Evolutionary conservation across 2,329 filamentous ascomycete species (phyloP).

Genomic region (Phialocephala sp.): DNA sequence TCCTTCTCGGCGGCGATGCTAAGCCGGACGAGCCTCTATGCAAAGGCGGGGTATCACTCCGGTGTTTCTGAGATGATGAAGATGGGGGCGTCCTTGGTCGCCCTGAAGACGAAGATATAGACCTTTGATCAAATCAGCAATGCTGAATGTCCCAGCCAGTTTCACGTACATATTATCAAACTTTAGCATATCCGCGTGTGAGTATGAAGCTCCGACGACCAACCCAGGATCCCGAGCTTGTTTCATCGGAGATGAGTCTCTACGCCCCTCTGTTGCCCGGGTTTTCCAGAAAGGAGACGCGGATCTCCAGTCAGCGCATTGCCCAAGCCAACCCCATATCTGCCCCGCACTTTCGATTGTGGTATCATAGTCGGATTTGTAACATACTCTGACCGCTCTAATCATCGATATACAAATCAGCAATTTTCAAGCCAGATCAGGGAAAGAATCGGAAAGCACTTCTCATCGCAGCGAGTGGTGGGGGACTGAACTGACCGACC

Average conservation of each 20-base stretch:
- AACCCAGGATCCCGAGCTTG: constrained; percentile 66
- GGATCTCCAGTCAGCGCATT: constrained; percentile 55
- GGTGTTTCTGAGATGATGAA: constrained; percentile 59
- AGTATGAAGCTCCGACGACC: constrained; percentile 93
- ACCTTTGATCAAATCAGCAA: constrained; percentile 50
- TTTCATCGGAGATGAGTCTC: constrained; percentile 58
- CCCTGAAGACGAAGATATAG: constrained; percentile 62
- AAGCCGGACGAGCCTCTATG: constrained; percentile 57
- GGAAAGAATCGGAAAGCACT: not conserved
- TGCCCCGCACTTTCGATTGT: constrained; percentile 15
- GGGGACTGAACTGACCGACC: constrained; percentile 78
- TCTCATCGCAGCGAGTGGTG: constrained; percentile 13
- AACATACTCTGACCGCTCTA: constrained; percentile 69
- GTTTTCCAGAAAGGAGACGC: constrained; percentile 87
- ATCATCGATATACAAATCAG: constrained; percentile 29
- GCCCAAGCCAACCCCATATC: constrained; percentile 2
- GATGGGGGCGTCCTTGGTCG: constrained; percentile 79
- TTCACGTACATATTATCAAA: constrained; percentile 76
- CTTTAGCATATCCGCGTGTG: constrained; percentile 92
- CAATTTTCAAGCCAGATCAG: constrained; percentile 15
- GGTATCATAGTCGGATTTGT: constrained; percentile 9
- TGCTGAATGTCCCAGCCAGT: not conserved
- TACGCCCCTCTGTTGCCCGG: constrained; percentile 60
- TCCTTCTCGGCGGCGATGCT: constrained; percentile 70
- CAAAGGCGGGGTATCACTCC: constrained; percentile 61